Evolutionary conservation across 441 rosid genomes (phyloP), one percentile per base, ranked within the genome.

Genomic region (Erysimum cheiri): DNA sequence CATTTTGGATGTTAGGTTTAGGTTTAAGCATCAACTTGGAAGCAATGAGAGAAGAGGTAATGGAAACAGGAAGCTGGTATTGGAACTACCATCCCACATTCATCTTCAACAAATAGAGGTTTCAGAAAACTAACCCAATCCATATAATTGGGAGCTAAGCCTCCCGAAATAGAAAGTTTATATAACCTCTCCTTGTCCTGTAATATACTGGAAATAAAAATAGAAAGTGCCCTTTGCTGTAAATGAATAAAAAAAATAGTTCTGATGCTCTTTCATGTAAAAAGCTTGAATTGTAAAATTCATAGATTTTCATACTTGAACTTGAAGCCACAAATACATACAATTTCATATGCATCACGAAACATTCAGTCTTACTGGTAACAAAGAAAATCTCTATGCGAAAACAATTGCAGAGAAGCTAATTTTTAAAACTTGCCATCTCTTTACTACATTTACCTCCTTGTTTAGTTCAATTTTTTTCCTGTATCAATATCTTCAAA

Each of bases 41-140:
- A 67, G 84, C 83, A 37, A 77, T 90, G 22, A 82, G 84, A 55
- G 76, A 75, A 31, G 80, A 67, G 44, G 50, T 67, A 81, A 77
- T 79, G 80, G 87, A 88, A 55, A 82, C 77, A 17, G 97, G 99
- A 77, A 92, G 89, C 83, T 92, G 97, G 97, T 83, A 81, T 48
- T 94, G 97, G 99, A 83, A 83, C 70, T 91, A 88, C 91, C 63
- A 81, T 17, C 80, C 29, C 87, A 80, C 81, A 82, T 90, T 78
- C 75, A 46, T 46, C 77, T 94, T 85, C 88, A 90, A 71, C 54
- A 80, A 79, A 78, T 83, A 19, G 90, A 84, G 64, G 67, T 64
- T 70, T 64, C 79, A 43, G 61, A 29, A 70, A 70, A 28, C 72
- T 70, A 70, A 69, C 55, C 11, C 64, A 22, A 36, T 28, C 10